Percentiles rank a stretch among this genome's conserved stretches.
Evolutionary conservation across 805 yeast genomes (phyloP).

Genomic region (Brettanomyces custersianus): DNA sequence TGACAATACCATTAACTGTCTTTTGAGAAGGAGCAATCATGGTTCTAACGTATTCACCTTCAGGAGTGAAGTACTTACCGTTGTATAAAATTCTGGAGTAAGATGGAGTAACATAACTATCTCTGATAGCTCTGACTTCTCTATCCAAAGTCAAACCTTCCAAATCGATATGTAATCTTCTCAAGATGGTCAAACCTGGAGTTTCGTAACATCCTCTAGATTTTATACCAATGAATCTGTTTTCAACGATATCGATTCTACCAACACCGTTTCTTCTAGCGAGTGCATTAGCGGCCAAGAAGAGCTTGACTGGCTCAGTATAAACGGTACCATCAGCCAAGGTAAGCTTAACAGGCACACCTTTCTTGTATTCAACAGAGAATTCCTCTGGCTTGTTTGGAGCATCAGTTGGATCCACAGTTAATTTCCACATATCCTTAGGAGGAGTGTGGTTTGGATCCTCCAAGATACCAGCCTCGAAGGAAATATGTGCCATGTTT

Average conservation of each 20-base stretch:
- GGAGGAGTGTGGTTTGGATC: constrained; percentile 99
- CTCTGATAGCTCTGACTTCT: constrained; percentile 96
- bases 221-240: constrained; percentile 97
- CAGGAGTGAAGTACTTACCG: constrained; percentile 97
- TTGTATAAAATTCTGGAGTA: constrained; percentile 89
- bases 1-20: constrained; percentile 93
- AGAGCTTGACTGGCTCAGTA: constrained; percentile 86
- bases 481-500: constrained; percentile 97
- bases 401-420: constrained; percentile 92
- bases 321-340: constrained; percentile 50
- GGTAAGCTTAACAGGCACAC: constrained; percentile 76
- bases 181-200: constrained; percentile 92
- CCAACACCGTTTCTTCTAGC: constrained; percentile 99
- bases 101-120: constrained; percentile 86
- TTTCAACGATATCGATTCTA: constrained; percentile 97
- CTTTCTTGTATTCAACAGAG: constrained; percentile 72
- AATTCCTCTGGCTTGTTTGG: constrained; percentile 90
- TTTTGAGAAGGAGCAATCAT: constrained; percentile 93
- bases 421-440: constrained; percentile 99
- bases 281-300: constrained; percentile 84
- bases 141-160: constrained; percentile 97
- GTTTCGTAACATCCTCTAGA: constrained; percentile 99
- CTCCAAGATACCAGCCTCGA: constrained; percentile 98
- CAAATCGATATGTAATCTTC: constrained; percentile 89
- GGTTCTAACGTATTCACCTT: constrained; percentile 88